phyloP scores from a whole-genome alignment of 2,329 filamentous ascomycete genomes.

The Orbilia brochopaga region DNA sequence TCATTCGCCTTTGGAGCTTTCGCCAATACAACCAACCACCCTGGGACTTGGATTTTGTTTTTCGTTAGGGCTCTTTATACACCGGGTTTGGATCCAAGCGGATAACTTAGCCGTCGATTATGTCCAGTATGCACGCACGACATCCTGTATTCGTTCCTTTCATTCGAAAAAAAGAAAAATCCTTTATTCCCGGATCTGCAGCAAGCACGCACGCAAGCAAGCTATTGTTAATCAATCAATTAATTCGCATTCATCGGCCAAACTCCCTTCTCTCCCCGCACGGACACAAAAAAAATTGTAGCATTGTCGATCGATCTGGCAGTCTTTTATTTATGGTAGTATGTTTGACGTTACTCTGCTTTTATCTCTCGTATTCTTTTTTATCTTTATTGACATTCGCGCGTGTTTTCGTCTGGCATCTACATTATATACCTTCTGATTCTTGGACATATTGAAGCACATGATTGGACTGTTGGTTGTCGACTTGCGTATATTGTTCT shows the following conservation, averaged over 20 bases:
- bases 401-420: constrained; percentile 17
- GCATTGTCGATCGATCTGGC: constrained; percentile 34
- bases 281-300: constrained; percentile 32
- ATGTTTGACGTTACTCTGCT: not conserved
- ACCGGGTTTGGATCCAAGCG: constrained; percentile 29
- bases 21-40: not conserved
- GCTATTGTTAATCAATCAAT: constrained; percentile 24
- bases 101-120: constrained; percentile 16
- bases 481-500: constrained; percentile 8
- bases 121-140: constrained; percentile 19
- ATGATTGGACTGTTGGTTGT: constrained; percentile 12
- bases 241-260: constrained; percentile 5
- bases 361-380: not conserved
- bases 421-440: constrained; percentile 21
- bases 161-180: not conserved
- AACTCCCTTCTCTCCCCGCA: not conserved
- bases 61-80: constrained; percentile 3
- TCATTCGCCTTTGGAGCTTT: constrained; percentile 1
- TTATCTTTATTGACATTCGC: not conserved
- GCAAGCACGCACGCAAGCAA: constrained; percentile 7
- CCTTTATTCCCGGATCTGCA: constrained; percentile 18
- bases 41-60: not conserved
- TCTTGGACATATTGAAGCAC: constrained; percentile 49
- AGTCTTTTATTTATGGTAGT: no score
- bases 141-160: constrained; percentile 40